Evolutionary conservation across 495 filamentous ascomycete genomes (phyloP).

Genomic region (Penicillium turbatum): DNA sequence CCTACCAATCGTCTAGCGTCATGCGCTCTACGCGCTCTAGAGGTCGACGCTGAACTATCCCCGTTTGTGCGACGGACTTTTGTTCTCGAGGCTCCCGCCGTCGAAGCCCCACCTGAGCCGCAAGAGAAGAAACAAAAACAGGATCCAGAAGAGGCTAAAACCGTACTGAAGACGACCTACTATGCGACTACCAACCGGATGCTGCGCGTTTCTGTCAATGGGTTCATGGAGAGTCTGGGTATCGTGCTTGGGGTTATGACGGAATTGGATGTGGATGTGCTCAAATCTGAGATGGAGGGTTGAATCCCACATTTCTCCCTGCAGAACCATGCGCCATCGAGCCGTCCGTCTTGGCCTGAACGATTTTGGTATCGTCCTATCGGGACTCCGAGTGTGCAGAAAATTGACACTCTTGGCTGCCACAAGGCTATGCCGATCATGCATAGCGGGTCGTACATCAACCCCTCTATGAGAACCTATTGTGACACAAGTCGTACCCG

Average conservation of each 20-base stretch:
- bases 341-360: not conserved
- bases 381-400: not conserved
- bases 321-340: not conserved
- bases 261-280: constrained; percentile 82
- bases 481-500: not conserved
- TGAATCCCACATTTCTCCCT: constrained; percentile 9
- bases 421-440: not conserved
- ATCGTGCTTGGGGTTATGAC: constrained; percentile 82
- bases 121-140: constrained; percentile 27
- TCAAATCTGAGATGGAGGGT: constrained; percentile 39
- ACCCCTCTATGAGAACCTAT: not conserved
- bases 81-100: constrained; percentile 42
- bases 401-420: constrained; percentile 1
- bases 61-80: constrained; percentile 71
- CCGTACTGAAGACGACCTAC: constrained; percentile 71
- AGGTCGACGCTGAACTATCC: constrained; percentile 87
- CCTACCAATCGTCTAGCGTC: constrained; percentile 75
- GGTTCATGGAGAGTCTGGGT: constrained; percentile 89
- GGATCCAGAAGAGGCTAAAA: constrained; percentile 41
- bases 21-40: constrained; percentile 67
- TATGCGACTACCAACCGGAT: constrained; percentile 89
- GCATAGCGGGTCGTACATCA: constrained; percentile 4
- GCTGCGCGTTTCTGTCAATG: constrained; percentile 94
- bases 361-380: not conserved
- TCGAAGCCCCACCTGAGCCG: constrained; percentile 17